These are phyloP conservation scores for Pilasporangium apinafurcum DNA, from an alignment of 352 stramenopile species.

Conservation along the genomic window DNA sequence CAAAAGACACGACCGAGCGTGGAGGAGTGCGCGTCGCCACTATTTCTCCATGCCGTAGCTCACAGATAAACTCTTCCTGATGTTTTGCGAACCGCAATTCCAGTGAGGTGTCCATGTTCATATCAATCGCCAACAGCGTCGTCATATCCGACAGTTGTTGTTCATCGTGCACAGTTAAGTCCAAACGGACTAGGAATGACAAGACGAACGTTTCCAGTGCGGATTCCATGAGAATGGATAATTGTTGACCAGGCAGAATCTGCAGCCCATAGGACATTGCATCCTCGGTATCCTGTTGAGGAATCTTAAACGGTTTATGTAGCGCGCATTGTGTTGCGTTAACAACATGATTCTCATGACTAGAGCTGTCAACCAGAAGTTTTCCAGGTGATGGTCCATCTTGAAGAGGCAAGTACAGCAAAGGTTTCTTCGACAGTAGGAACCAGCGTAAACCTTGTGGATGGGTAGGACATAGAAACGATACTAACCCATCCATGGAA, in stretches of 20 bases:
- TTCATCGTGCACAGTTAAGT: neutral
- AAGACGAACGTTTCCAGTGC: conserved; percentile 9
- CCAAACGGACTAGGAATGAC: conserved; percentile 47
- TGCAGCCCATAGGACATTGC: conserved; percentile 28
- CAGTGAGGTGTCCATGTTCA: neutral
- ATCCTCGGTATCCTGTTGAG: conserved; percentile 1
- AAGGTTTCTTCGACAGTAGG: conserved; percentile 28
- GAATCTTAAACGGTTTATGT: conserved; percentile 56
- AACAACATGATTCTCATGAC: conserved; percentile 27
- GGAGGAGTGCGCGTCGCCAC: neutral
- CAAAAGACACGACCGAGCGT: neutral
- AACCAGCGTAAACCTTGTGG: conserved; percentile 26
- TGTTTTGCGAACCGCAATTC: neutral
- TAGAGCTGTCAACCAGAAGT: conserved; percentile 47
- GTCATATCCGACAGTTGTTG: neutral
- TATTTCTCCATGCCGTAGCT: neutral
- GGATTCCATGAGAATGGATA: conserved; percentile 9
- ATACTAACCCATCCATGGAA: conserved; percentile 21
- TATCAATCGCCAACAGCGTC: conserved; percentile 11
- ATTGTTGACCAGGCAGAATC: conserved; percentile 16
- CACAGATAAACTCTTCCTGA: neutral
- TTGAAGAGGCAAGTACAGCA: conserved; percentile 56
- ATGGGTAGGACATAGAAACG: conserved; percentile 26
- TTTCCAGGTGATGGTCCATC: conserved; percentile 16
- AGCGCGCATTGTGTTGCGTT: conserved; percentile 22